Evolutionary conservation across 805 yeast genomes (phyloP).

Genomic region (Zygosaccharomyces kombuchaensis): DNA sequence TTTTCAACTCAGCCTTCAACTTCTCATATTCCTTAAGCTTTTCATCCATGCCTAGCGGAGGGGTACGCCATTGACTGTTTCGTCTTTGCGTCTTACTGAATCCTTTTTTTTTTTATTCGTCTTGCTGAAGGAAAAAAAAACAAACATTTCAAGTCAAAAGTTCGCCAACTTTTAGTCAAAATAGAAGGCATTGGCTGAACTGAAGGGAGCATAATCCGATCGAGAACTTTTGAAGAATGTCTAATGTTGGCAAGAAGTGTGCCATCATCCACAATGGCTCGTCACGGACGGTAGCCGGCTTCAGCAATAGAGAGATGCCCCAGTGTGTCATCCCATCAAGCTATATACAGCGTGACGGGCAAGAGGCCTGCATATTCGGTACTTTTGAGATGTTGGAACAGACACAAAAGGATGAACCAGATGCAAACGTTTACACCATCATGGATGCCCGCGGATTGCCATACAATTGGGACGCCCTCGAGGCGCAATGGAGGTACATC

Average conservation of each 20-base stretch:
- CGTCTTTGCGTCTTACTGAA: not conserved
- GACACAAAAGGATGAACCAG: constrained; percentile 10
- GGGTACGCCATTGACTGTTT: not conserved
- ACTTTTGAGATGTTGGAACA: constrained; percentile 28
- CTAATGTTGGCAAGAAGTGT: constrained; percentile 39
- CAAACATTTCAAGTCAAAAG: not conserved
- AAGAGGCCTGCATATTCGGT: constrained; percentile 22
- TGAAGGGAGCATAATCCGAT: not conserved
- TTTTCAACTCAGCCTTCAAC: constrained; percentile 61
- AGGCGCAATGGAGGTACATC: constrained; percentile 63
- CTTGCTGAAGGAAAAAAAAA: not conserved
- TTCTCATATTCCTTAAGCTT: constrained; percentile 52
- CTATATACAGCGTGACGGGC: constrained; percentile 39
- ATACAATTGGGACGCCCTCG: constrained; percentile 69
- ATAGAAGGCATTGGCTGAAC: not conserved
- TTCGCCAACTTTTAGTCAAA: not conserved
- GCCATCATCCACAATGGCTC: constrained; percentile 70
- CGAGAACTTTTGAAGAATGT: constrained; percentile 5
- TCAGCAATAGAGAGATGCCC: constrained; percentile 62
- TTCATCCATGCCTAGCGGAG: constrained; percentile 17
- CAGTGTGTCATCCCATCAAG: constrained; percentile 52
- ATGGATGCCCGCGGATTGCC: constrained; percentile 55
- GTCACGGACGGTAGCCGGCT: constrained; percentile 61
- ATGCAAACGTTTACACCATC: constrained; percentile 43
- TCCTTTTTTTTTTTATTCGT: not conserved